Base-by-base conservation (phyloP, 2,329 filamentous ascomycete genomes). In the Penicillium vulpinum region DNA sequence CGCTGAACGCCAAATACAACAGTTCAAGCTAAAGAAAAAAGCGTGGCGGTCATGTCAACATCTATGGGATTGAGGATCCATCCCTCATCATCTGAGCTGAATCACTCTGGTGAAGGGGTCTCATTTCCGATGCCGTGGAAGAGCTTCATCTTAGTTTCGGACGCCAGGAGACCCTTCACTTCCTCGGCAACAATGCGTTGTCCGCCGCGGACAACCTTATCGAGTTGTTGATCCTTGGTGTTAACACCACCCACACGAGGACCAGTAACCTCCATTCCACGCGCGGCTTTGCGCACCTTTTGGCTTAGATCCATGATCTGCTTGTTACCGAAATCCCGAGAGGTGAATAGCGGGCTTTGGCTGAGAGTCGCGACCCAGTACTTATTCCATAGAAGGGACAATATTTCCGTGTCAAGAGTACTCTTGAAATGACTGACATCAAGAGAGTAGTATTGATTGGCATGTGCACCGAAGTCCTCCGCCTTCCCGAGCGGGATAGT, bases 391-490 rank as follows among this genome's bases (percentile, higher is more conserved):
- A 99, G 81, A 50, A 91, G 83, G 69, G 95, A 91, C 5, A 99
- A 81, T 24, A 99, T 82, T 67, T 92, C 89, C 2, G 87, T 84
- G 76, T 99, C 94, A 28, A 99, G 87, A 0, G 89, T 89, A 62
- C 90, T 94, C 79, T 97, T 97, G 83, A 91, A 99, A 76, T 96
- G 91, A 31, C 91, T 91, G 15, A 97, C 90, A 60, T 95, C 90
- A 6, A 99, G 83, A 15, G 89, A 83, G 76, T 99, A 99, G 79
- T 99, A 99, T 54, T 89, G 87, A 72, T 85, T 90, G 15, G 90
- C 88, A 72, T 99, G 93, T 0, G 92, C 92, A 60, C 94, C 94
- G 72, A 97, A 99, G 73, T 99, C 94, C 68, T 94, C 90, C 10
- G 91, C 91, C 77, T 99, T 99, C 61, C 87, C 88, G n/a, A 95